Evolutionary conservation across 2,329 filamentous ascomycete species (phyloP), one percentile per base, ranked within the genome.

Genomic region (Colletotrichum eleusines): DNA sequence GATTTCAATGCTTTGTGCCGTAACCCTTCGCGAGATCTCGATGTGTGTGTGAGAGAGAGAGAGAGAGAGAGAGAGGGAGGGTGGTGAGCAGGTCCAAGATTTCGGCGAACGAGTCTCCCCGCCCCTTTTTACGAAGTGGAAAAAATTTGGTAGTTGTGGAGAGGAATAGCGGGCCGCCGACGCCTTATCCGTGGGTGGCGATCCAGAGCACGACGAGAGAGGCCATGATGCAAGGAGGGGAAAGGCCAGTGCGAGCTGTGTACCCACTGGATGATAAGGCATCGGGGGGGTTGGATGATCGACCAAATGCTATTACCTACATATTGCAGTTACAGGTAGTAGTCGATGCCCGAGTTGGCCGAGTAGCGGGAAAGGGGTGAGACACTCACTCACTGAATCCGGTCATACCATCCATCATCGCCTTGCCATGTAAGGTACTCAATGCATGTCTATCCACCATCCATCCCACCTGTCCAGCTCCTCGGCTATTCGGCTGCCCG

Each of bases 111-210:
- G 31, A 16, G 31, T n/a, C 12, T 4, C 23, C n/a, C 23, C n/a
- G 12, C 42, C 59, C 44, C 59, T 33, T 35, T 51, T 48, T 48
- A 26, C n/a, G n/a, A n/a, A n/a, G n/a, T n/a, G n/a, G 18, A 44
- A 61, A 61, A 61, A 61, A 20, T 61, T 61, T 48, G 59, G 31
- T n/a, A 61, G 44, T 28, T 61, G 58, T 61, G 59, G 59, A 40
- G 59, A 51, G 59, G 8, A 61, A 61, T 61, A 61, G 59, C 59
- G 59, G 59, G 59, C 59, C 59, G 9, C n/a, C 59, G n/a, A 40
- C n/a, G 33, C 26, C 59, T 61, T 61, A 23, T 28, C 44, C 44
- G 44, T 28, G 20, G 44, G 59, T 61, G 59, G 59, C 46, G 59
- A 61, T 61, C 14, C 44, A n/a, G n/a, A 28, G 7, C 38, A 40